Evolutionary conservation across 306 rosid species (phyloP).

Genomic region (Elaeagnus macrophylla): DNA sequence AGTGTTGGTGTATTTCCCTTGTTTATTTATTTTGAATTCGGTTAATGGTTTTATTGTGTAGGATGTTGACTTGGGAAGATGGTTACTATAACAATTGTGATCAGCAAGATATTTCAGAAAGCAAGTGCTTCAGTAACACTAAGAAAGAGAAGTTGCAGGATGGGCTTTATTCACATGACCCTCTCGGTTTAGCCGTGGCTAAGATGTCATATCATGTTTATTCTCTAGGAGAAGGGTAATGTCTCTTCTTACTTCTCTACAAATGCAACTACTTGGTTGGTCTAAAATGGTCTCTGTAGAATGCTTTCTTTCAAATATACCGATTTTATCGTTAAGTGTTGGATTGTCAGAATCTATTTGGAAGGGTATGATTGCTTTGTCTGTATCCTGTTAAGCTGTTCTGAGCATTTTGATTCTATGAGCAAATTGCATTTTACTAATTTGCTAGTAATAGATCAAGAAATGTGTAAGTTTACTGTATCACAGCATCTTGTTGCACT

Average conservation of each 20-base stretch:
- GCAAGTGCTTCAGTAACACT: conserved; percentile 32
- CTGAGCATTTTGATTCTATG: neutral
- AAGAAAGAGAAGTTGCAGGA: conserved; percentile 39
- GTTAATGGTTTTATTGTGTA: conserved; percentile 23
- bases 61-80: conserved; percentile 95
- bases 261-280: neutral
- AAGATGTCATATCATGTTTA: conserved; percentile 82
- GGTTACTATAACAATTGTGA: conserved; percentile 67
- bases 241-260: conserved; percentile 13
- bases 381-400: neutral
- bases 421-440: neutral
- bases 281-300: neutral
- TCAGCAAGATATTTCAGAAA: conserved; percentile 35
- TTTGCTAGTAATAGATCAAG: neutral
- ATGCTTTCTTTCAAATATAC: no score
- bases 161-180: conserved; percentile 47
- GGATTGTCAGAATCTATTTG: neutral
- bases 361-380: neutral
- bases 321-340: neutral
- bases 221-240: conserved; percentile 96
- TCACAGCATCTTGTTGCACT: neutral
- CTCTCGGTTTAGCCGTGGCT: conserved; percentile 82
- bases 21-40: neutral
- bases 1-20: no score
- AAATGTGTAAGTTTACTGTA: neutral